Evolutionary conservation across 257 asterid genomes (phyloP).

Genomic region (Coffea canephora): DNA sequence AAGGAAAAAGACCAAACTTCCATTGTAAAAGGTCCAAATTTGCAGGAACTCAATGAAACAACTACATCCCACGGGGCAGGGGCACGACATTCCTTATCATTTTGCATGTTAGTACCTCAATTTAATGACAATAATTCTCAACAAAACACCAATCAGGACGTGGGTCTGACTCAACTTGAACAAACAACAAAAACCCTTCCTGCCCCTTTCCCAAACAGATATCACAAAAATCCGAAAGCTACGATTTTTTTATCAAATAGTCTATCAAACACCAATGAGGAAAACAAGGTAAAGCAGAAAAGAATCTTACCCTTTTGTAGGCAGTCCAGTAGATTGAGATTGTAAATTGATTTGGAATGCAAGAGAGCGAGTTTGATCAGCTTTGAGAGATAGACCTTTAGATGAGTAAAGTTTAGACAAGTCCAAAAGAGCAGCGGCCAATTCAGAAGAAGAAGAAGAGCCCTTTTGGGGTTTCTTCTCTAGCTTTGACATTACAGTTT

Average conservation of each 20-base stretch:
- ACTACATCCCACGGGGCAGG: background rate
- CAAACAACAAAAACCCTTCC: background rate
- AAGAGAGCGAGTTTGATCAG: conserved; percentile 55
- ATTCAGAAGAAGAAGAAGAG: conserved; percentile 28
- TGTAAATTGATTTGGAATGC: conserved; percentile 52
- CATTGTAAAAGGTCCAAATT: background rate
- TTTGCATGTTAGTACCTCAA: background rate
- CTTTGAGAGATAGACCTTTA: conserved; percentile 57
- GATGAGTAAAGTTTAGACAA: conserved; percentile 62
- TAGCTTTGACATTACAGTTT: conserved; percentile 50
- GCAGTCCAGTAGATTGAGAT: background rate
- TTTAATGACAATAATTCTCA: background rate
- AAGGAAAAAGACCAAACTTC: background rate
- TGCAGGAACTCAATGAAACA: background rate
- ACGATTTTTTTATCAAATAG: background rate
- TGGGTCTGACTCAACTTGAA: background rate
- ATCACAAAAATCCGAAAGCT: too few species aligned
- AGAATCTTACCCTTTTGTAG: conserved; percentile 34
- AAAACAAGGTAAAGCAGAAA: background rate
- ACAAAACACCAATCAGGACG: background rate
- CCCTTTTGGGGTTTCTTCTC: conserved; percentile 31
- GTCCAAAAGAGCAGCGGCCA: conserved; percentile 60
- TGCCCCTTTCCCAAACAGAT: too few species aligned
- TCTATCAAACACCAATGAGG: background rate
- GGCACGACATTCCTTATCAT: background rate